Evolutionary conservation across 2,329 filamentous ascomycete species (phyloP).

Genomic region (Myriosclerotinia curreyana): DNA sequence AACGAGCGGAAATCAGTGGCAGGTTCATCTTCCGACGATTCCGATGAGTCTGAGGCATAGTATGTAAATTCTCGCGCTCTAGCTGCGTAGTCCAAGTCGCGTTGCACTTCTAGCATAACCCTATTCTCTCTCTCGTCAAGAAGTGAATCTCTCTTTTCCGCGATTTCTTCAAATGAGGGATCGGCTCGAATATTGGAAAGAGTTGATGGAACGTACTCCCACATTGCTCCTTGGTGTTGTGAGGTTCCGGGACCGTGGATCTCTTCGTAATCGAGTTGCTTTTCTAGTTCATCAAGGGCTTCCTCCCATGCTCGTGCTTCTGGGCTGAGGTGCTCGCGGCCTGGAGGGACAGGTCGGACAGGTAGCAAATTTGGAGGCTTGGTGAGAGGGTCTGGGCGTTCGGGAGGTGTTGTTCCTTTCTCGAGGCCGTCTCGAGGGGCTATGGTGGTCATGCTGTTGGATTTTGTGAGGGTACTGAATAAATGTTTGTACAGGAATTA

Average conservation of each 20-base stretch:
- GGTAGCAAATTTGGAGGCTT: background rate
- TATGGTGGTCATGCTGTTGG: background rate
- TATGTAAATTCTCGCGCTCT: background rate
- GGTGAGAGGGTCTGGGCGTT: background rate
- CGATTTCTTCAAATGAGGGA: background rate
- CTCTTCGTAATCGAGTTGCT: background rate
- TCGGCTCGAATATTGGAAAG: fast-evolving
- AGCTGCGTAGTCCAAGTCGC: background rate
- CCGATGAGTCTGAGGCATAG: background rate
- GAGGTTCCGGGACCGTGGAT: background rate
- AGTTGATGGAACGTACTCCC: background rate
- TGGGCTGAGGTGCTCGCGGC: background rate
- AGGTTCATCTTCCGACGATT: background rate
- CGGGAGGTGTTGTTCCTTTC: background rate
- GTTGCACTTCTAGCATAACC: background rate
- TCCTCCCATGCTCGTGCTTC: background rate
- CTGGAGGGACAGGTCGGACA: background rate
- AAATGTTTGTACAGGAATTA: too few relatives aligned
- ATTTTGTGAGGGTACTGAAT: background rate
- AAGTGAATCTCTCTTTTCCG: background rate
- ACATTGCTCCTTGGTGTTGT: background rate
- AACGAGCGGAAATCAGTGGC: background rate
- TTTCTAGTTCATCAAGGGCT: background rate
- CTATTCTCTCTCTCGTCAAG: too few relatives aligned
- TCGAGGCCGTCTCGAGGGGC: too few relatives aligned